phyloP scores from a whole-genome alignment of 1,284 basidiomycete genomes.

The Fomes fomentarius region DNA sequence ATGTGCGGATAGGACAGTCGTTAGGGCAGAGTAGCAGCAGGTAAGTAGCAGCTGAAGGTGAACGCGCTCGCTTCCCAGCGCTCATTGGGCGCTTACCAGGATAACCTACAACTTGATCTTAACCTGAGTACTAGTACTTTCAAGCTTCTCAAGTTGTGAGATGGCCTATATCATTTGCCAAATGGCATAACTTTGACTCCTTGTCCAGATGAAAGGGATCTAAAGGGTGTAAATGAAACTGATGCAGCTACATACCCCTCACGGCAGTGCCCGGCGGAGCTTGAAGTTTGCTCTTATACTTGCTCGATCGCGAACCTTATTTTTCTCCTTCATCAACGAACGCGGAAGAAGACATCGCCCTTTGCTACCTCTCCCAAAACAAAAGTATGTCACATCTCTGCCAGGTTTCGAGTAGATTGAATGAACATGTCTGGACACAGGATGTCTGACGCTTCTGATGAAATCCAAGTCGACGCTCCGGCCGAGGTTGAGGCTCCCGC shows the following conservation, averaged over 20 bases:
- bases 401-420: neutral
- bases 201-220: no score
- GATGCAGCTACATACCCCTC: neutral
- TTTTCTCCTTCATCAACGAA: slow-evolving; percentile 72
- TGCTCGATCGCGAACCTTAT: slow-evolving; percentile 44
- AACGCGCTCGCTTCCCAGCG: no score
- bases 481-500: slow-evolving; percentile 84
- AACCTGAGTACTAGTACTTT: no score
- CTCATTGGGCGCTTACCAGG: no score
- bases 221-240: no score
- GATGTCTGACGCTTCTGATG: slow-evolving; percentile 99
- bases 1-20: no score
- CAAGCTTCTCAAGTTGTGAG: no score
- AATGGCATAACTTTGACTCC: no score
- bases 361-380: slow-evolving; percentile 36
- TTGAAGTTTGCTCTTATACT: slow-evolving; percentile 37
- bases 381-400: slow-evolving; percentile 45
- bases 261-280: slow-evolving; percentile 50
- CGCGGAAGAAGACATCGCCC: slow-evolving; percentile 88
- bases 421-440: slow-evolving; percentile 35
- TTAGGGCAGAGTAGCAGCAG: no score
- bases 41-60: no score
- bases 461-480: slow-evolving; percentile 77
- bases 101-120: no score
- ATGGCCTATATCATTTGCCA: no score